phyloP scores from a whole-genome alignment of 2,329 filamentous ascomycete genomes.

The Tolypocladium paradoxum region DNA sequence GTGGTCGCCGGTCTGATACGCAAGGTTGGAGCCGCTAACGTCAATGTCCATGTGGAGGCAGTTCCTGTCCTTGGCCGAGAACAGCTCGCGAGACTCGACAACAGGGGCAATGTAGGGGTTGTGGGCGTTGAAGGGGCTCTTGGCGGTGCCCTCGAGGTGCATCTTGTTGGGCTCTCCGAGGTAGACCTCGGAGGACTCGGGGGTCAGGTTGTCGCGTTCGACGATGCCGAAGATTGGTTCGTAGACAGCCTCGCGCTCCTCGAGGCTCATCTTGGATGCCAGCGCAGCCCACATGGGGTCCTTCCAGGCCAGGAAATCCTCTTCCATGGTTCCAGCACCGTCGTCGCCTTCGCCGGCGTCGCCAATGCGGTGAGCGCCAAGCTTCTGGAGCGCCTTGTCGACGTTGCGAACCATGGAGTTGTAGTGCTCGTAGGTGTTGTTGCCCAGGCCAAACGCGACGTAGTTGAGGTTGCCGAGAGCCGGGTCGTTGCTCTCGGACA shows the following conservation, averaged over 20 bases:
- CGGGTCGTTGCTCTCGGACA: constrained; percentile 64
- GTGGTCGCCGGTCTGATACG: constrained; percentile 94
- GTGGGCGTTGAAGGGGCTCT: constrained; percentile 90
- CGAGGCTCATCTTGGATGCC: constrained; percentile 70
- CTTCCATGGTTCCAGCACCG: constrained; percentile 97
- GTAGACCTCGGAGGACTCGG: constrained; percentile 74
- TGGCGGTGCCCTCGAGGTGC: constrained; percentile 75
- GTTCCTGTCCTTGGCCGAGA: constrained; percentile 81
- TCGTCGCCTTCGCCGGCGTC: constrained; percentile 92
- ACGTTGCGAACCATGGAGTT: constrained; percentile 96
- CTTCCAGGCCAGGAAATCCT: constrained; percentile 98
- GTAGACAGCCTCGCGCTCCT: constrained; percentile 93
- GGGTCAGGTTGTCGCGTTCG: constrained; percentile 62
- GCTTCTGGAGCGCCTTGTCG: constrained; percentile 66
- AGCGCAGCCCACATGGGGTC: constrained; percentile 96
- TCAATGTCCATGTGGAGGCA: constrained; percentile 95
- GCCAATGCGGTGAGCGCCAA: constrained; percentile 78
- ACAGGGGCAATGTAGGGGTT: constrained; percentile 96
- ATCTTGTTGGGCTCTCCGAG: constrained; percentile 93
- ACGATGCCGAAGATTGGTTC: constrained; percentile 82
- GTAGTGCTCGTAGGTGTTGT: constrained; percentile 99
- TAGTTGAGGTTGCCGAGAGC: constrained; percentile 79
- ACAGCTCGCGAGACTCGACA: constrained; percentile 79
- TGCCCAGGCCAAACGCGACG: constrained; percentile 90
- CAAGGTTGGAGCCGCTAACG: constrained; percentile 77